phyloP scores from a whole-genome alignment of 768 basidiomycete genomes.

The Podaxis pistillaris region DNA sequence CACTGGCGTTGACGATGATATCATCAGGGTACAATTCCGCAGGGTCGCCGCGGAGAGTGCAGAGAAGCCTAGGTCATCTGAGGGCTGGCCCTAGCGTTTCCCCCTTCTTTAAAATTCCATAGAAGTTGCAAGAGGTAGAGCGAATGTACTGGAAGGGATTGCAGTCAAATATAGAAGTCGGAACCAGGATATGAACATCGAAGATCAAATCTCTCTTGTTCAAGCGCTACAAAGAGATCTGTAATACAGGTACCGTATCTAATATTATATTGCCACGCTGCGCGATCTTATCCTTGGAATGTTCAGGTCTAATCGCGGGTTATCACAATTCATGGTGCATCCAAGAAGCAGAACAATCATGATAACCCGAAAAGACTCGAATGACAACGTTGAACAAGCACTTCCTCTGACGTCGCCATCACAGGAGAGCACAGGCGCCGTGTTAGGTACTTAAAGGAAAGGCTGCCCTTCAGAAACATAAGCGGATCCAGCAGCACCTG shows the following conservation, averaged over 20 bases:
- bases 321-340: background rate
- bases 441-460: background rate
- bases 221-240: background rate
- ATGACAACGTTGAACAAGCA: background rate
- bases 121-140: background rate
- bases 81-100: too few species aligned
- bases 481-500: background rate
- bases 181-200: too few species aligned
- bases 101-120: background rate
- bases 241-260: background rate
- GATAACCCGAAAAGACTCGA: background rate
- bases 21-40: too few species aligned
- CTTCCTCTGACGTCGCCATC: background rate
- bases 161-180: background rate
- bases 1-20: too few species aligned
- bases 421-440: background rate
- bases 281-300: background rate
- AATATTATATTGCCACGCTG: background rate
- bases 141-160: background rate
- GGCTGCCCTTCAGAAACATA: background rate
- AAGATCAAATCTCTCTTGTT: too few species aligned
- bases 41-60: too few species aligned
- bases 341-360: background rate
- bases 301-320: background rate
- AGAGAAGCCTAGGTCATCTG: too few species aligned